Evolutionary conservation across 768 basidiomycete genomes (phyloP).

Genomic region (Amylocystis lapponica): DNA sequence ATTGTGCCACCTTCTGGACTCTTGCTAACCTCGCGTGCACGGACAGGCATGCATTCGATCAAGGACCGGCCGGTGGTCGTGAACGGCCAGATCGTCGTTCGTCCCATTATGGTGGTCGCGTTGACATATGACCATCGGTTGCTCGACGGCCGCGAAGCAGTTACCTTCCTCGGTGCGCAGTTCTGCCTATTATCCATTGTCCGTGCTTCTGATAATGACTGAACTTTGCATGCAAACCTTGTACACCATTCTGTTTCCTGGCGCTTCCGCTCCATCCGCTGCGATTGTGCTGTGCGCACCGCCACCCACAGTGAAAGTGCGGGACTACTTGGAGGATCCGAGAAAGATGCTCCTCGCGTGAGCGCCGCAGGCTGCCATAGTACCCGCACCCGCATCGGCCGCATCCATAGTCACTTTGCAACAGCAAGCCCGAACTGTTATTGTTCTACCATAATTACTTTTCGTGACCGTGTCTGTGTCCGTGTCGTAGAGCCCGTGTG

Average conservation of each 20-base stretch:
- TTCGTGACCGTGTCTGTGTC: no score
- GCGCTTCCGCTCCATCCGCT: no score
- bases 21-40: no score
- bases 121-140: slow-evolving; percentile 95
- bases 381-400: no score
- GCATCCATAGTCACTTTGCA: no score
- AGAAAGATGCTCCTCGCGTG: slow-evolving; percentile 74
- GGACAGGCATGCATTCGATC: slow-evolving; percentile 90
- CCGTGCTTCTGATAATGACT: background rate
- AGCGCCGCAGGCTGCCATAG: no score
- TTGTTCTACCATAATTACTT: no score
- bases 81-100: slow-evolving; percentile 91
- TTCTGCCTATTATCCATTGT: background rate
- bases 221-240: background rate
- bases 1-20: background rate
- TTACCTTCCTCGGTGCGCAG: slow-evolving; percentile 90
- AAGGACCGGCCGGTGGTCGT: slow-evolving; percentile 89
- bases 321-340: slow-evolving; percentile 94
- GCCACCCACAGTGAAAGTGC: slow-evolving; percentile 81
- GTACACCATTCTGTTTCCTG: background rate
- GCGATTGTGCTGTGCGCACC: no score
- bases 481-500: no score
- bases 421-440: no score
- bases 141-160: slow-evolving; percentile 92
- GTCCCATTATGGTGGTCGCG: slow-evolving; percentile 94